Evolutionary conservation across 257 asterid genomes (phyloP).

Genomic region (Nicotiana attenuata): DNA sequence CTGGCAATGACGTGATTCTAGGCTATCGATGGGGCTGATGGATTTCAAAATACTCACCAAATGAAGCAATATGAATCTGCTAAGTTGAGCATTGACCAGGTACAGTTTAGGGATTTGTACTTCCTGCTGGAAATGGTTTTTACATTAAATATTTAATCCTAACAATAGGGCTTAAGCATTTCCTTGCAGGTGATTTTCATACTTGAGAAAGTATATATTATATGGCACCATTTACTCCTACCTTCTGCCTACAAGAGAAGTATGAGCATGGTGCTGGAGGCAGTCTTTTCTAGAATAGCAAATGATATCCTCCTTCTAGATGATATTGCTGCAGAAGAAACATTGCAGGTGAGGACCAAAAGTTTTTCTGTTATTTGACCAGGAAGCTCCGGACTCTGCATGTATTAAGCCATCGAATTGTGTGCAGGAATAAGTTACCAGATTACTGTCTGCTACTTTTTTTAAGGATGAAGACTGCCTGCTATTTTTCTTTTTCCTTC

Average conservation of each 20-base stretch:
- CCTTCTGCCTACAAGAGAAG: conserved; percentile 72
- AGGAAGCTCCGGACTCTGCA: background rate
- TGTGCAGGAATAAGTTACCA: background rate
- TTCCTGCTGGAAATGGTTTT: conserved; percentile 9
- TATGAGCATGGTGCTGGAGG: conserved; percentile 62
- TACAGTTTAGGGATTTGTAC: conserved; percentile 19
- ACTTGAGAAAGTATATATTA: conserved; percentile 91
- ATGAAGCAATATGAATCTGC: conserved; percentile 81
- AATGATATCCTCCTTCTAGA: conserved; percentile 78
- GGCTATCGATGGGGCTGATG: conserved; percentile 94
- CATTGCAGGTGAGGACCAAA: conserved; percentile 61
- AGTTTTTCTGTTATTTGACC: background rate
- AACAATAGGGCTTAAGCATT: conserved; percentile 8
- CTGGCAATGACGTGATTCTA: conserved; percentile 25
- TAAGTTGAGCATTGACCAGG: conserved; percentile 89
- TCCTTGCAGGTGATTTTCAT: conserved; percentile 80
- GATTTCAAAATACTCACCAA: conserved; percentile 89
- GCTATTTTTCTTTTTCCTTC: no score
- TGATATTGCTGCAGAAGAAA: conserved; percentile 98
- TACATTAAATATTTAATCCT: conserved; percentile 10
- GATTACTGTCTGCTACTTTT: background rate
- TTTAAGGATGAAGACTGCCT: no score
- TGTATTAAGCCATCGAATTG: background rate
- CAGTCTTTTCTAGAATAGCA: conserved; percentile 64
- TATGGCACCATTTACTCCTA: conserved; percentile 81